Evolutionary conservation across 2,329 filamentous ascomycete genomes (phyloP), one percentile per base, ranked within the genome.

Genomic region (Fusarium sulawesiense): DNA sequence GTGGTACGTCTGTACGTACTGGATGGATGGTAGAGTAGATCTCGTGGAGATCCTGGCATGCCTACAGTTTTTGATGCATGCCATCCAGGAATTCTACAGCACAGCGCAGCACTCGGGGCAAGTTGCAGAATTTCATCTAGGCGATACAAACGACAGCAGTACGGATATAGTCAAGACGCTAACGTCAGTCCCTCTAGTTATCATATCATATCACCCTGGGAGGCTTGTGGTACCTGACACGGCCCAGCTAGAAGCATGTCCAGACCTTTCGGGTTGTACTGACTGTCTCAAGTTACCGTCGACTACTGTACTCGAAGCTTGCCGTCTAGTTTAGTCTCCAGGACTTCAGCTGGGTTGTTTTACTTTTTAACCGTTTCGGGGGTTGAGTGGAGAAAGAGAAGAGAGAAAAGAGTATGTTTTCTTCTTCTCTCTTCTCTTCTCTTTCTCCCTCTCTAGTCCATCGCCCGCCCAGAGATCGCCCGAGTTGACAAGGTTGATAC

Each of bases 1-100:
- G 34, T 37, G 34, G 34, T 37, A 12, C 34, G 18, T 37, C 34
- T 18, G 34, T 37, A 37, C 34, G 34, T n/a, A 37, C 34, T 37
- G 18, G 18, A 37, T 58, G 41, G 65, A 30, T 49, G 55, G 32
- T 49, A 25, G 47, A 65, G 68, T 60, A 72, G 72, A 74, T 74
- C 72, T 74, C 60, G 67, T 49, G 65, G 72, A 56, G 72, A 70
- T 74, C 70, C 65, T 63, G 71, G 60, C 56, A 67, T 60, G 53
- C 58, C 49, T 61, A 56, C 46, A 49, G 16, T 56, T 56, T 55
- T 71, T 70, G 71, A 74, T 74, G 72, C 72, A 68, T 74, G 72
- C 68, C 70, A 64, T 60, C 57, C 55, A 53, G 66, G 68, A 64
- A 57, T 46, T 70, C 57, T 44, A 61, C 53, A 55, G 46, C 21